Evolutionary conservation across 1,139 yeast species (phyloP), one percentile per base, ranked within the genome.

Genomic region (Arxiozyma bovina): DNA sequence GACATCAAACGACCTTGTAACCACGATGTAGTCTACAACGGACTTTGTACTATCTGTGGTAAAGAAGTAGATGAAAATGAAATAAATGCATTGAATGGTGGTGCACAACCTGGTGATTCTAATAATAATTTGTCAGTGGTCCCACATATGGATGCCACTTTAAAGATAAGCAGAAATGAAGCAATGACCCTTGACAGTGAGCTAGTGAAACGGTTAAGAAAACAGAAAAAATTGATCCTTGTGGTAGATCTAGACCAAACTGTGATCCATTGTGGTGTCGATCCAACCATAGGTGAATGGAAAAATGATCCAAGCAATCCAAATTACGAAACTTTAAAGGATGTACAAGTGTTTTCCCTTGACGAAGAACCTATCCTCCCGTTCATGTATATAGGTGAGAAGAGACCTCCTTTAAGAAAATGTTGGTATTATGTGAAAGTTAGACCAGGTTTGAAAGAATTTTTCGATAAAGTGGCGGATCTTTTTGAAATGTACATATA

Each of bases 221-320:
- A 76, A 34, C 87, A 83, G 55, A 74, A 78, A 57, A 89, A 87
- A 66, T 76, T 93, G 60, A 90, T 93, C 46, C 75, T 93, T 56
- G 99, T 93, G 51, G 99, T 93, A 15, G 99, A 93, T 74, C 76
- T 93, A 59, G 99, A 93, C 73, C 99, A 94, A 70, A 94, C 99
- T 0, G 96, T 93, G 8, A 93, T 93, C 44, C 99, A 93, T 67
- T 96, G 98, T 44, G 93, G 98, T 4, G 97, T 91, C 25, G 99
- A 93, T 68, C 97, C 98, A 0, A 90, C 97, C 0, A 96, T 93
- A 43, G 95, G 95, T 1, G 96, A 89, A 67, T 93, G 99, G 99
- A 91, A 88, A 76, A 77, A 77, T 57, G 97, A 93, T 64, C 85
- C 91, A 2, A 69, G 76, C 4, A 88, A 89, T 63, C 96, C 97